A percentile compares a stretch with the other conserved stretches of the same genome.
Conservation (phyloP, 805 yeast genomes). For the Spathaspora girioi region DNA sequence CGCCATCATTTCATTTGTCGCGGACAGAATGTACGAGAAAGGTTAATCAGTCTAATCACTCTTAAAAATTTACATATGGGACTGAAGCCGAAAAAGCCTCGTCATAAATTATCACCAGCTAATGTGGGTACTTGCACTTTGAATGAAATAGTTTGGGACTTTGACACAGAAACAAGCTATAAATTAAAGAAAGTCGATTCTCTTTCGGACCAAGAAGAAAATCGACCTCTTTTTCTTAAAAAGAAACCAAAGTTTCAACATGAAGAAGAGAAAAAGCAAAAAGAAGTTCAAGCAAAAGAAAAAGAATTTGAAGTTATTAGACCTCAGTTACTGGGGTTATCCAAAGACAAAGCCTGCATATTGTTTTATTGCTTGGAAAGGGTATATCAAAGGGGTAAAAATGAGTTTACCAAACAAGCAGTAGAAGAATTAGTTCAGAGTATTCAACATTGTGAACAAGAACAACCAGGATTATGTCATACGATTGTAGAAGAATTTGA, state of each 20-base stretch:
- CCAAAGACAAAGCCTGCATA: constrained; percentile 28
- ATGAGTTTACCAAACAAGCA: constrained; percentile 42
- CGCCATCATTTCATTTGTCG: constrained; percentile 48
- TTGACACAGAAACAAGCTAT: neutral
- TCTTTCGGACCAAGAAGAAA: neutral
- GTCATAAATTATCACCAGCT: constrained; percentile 14
- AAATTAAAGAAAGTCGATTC: neutral
- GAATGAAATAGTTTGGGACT: neutral
- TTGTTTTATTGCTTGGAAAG: constrained; percentile 43
- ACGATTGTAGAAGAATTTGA: constrained; percentile 64
- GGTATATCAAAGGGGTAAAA: constrained; percentile 50
- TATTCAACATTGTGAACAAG: constrained; percentile 43
- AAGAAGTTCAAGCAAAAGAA: constrained; percentile 1
- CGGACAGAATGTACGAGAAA: constrained; percentile 6
- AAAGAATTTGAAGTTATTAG: neutral
- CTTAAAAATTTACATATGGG: constrained; percentile 16
- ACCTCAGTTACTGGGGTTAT: neutral
- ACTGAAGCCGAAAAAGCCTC: constrained; percentile 17
- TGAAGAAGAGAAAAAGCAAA: neutral
- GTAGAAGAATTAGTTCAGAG: constrained; percentile 42
- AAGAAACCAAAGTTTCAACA: neutral
- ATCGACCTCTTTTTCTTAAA: neutral
- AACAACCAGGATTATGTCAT: constrained; percentile 61
- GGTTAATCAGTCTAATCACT: constrained; percentile 2
- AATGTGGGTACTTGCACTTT: neutral